phyloP scores from a whole-genome alignment of 2,329 filamentous ascomycete genomes.

The Pezizomycotina sp. region DNA sequence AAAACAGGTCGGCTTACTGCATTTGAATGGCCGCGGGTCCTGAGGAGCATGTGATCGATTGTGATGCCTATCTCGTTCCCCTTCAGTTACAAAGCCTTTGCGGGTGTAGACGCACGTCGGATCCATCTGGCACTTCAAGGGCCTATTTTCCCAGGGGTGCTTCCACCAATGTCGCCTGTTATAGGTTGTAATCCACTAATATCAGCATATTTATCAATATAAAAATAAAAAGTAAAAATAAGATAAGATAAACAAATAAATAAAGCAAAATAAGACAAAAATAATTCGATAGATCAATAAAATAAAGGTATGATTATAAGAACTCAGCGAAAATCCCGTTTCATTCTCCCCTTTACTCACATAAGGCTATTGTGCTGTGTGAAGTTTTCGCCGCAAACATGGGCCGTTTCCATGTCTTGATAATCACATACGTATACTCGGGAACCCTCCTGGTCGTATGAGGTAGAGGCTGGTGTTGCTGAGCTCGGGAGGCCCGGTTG shows the following conservation, averaged over 20 bases:
- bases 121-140: constrained; percentile 16
- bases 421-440: constrained; percentile 17
- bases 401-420: constrained; percentile 10
- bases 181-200: background rate
- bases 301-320: no score
- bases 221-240: no score
- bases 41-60: constrained; percentile 1
- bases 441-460: constrained; percentile 3
- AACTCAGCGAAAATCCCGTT: no score
- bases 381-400: constrained; percentile 15
- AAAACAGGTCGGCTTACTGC: constrained; percentile 11
- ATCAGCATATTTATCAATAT: no score
- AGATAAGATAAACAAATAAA: no score
- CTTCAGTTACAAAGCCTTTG: constrained; percentile 14
- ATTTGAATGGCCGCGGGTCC: constrained; percentile 15
- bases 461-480: no score
- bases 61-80: constrained; percentile 14
- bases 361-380: constrained; percentile 3
- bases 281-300: no score
- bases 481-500: constrained; percentile 4
- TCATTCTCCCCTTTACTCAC: no score
- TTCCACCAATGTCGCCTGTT: constrained; percentile 16
- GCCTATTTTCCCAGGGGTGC: constrained; percentile 13
- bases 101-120: constrained; percentile 8
- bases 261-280: no score